These are phyloP conservation scores for Calocera viscosa DNA, from an alignment of 768 basidiomycete genomes.

Conservation along the genomic window DNA sequence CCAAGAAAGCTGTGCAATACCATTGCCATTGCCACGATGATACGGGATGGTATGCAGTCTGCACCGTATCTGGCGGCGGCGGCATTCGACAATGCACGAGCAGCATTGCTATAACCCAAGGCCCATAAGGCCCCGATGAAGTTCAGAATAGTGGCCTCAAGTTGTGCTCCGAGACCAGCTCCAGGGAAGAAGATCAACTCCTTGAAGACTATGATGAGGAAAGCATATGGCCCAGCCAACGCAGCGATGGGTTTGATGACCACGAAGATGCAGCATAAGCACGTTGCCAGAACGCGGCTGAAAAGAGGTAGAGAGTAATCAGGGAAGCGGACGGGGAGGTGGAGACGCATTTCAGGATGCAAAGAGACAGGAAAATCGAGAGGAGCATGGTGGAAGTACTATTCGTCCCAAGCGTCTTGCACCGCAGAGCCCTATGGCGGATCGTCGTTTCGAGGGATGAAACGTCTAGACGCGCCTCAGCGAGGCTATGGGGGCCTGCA, in stretches of 20 bases:
- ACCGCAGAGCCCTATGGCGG: not conserved
- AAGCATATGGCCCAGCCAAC: slow-evolving; percentile 10
- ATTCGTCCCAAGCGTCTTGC: no score
- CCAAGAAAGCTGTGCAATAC: slow-evolving; percentile 31
- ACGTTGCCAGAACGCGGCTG: slow-evolving; percentile 1
- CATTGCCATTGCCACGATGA: slow-evolving; percentile 34
- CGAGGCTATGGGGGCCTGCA: not conserved
- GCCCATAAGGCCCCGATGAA: slow-evolving; percentile 33
- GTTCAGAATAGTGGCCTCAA: slow-evolving; percentile 36
- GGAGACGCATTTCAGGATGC: not conserved
- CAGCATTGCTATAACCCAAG: slow-evolving; percentile 31
- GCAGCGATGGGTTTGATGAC: not conserved
- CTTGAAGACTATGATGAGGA: slow-evolving; percentile 28
- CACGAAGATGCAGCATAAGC: not conserved
- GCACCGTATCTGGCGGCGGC: slow-evolving; percentile 12
- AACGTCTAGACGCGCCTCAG: not conserved
- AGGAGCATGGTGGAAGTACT: no score
- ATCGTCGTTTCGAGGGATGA: not conserved
- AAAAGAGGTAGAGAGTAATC: not conserved
- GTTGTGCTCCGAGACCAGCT: slow-evolving; percentile 37
- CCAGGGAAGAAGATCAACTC: slow-evolving; percentile 40
- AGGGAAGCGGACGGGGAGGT: not conserved
- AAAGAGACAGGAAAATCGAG: not conserved
- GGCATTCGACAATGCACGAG: slow-evolving; percentile 27
- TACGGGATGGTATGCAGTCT: slow-evolving; percentile 25